phyloP scores from a whole-genome alignment of 2,329 filamentous ascomycete genomes.

The Westerdykella ornata region DNA sequence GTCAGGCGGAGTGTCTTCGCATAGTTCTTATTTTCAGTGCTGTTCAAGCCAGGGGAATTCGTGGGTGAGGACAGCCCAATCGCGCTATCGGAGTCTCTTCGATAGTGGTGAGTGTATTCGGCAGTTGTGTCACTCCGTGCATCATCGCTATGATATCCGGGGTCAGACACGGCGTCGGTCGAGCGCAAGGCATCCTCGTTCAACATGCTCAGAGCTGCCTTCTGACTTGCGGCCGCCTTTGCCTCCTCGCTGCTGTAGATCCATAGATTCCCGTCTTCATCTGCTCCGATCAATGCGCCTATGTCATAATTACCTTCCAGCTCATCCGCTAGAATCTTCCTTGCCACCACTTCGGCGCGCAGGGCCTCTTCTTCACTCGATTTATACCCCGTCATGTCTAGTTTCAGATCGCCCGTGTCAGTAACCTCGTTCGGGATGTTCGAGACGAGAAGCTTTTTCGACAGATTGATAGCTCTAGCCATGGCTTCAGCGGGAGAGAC shows the following conservation, averaged over 20 bases:
- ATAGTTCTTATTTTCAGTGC: conserved; percentile 76
- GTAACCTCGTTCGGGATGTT: conserved; percentile 94
- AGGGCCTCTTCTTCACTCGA: conserved; percentile 87
- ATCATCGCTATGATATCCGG: conserved; percentile 90
- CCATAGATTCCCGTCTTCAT: conserved; percentile 96
- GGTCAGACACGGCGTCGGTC: conserved; percentile 82
- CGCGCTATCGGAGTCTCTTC: conserved; percentile 64
- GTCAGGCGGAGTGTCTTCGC: conserved; percentile 94
- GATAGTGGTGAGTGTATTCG: conserved; percentile 49
- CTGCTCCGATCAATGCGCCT: conserved; percentile 86
- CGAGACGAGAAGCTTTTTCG: conserved; percentile 76
- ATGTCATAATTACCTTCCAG: conserved; percentile 94
- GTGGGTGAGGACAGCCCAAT: conserved; percentile 58
- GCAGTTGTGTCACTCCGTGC: conserved; percentile 54
- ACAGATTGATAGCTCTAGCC: conserved; percentile 74
- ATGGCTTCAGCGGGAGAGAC: conserved; percentile 68
- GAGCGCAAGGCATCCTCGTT: conserved; percentile 50
- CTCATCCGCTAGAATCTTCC: conserved; percentile 88
- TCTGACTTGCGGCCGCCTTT: conserved; percentile 76
- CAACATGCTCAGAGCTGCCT: conserved; percentile 48
- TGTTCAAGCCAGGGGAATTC: conserved; percentile 43
- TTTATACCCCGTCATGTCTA: conserved; percentile 97
- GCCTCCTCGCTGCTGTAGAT: conserved; percentile 98
- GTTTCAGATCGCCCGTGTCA: conserved; percentile 86
- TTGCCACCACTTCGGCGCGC: conserved; percentile 84